Evolutionary conservation across 768 basidiomycete species (phyloP).

Genomic region (Leccinum uliginosum): DNA sequence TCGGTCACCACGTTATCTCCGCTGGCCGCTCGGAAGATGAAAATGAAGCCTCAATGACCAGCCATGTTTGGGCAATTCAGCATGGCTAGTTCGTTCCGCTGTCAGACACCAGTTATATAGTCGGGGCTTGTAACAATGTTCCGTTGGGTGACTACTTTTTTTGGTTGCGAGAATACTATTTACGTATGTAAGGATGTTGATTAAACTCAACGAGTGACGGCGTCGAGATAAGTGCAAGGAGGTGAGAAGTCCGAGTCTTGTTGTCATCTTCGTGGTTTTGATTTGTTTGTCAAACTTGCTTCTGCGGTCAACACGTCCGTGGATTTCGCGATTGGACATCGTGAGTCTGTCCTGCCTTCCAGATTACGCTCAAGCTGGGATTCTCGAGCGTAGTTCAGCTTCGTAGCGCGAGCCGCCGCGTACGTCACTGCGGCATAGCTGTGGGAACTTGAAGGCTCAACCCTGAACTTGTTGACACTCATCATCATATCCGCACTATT

Average conservation of each 20-base stretch:
- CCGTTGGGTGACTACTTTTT: background rate
- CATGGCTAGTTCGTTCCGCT: conserved; percentile 65
- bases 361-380: background rate
- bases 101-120: conserved; percentile 37
- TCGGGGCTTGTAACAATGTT: too few relatives aligned
- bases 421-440: conserved; percentile 8
- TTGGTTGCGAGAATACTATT: background rate
- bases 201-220: background rate
- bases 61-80: conserved; percentile 22
- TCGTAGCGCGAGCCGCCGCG: background rate
- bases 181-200: background rate
- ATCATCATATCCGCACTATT: background rate
- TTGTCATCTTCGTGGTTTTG: background rate
- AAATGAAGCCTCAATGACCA: conserved; percentile 59
- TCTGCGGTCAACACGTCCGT: background rate
- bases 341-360: background rate
- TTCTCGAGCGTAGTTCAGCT: conserved; percentile 2
- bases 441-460: background rate
- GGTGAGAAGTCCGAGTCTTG: background rate
- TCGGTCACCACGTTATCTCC: conserved; percentile 37
- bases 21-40: conserved; percentile 35
- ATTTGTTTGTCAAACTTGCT: background rate
- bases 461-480: background rate
- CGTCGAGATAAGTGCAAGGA: background rate
- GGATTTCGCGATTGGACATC: background rate